Percentiles rank a stretch among this genome's conserved stretches.
phyloP scores from a whole-genome alignment of 192 early-diverging fungal species.

The Tieghemiomyces parasiticus region DNA sequence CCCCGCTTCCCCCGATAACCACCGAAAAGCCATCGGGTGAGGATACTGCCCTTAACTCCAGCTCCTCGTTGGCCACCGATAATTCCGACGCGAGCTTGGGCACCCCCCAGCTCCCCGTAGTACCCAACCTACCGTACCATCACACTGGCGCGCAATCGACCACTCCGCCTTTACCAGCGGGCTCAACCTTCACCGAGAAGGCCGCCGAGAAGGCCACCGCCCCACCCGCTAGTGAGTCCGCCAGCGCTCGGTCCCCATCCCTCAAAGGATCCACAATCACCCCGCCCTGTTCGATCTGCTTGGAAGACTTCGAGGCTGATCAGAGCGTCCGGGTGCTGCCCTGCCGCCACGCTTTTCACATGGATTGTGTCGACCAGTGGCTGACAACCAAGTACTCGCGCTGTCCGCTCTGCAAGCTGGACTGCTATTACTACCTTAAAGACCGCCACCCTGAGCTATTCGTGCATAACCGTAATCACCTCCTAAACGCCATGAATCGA shows the following conservation, averaged over 20 bases:
- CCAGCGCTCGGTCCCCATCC: not conserved
- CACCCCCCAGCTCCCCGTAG: not conserved
- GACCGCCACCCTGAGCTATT: not conserved
- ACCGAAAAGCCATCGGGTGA: not conserved
- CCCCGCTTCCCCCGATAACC: no score
- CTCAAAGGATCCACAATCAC: not conserved
- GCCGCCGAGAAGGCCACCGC: no score
- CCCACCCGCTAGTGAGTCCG: not conserved
- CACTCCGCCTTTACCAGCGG: no score
- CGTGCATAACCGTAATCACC: not conserved
- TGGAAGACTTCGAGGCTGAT: conserved; percentile 14
- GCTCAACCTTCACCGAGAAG: no score
- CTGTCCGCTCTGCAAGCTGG: conserved; percentile 33
- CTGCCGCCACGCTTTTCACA: conserved; percentile 33
- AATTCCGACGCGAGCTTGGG: not conserved
- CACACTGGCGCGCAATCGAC: no score
- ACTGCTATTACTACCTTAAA: conserved; percentile 9
- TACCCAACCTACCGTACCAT: not conserved
- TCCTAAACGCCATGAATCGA: not conserved
- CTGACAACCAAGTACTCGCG: conserved; percentile 27
- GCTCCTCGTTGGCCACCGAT: not conserved
- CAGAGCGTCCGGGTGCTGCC: conserved; percentile 18
- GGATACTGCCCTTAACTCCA: not conserved
- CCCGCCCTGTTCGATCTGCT: conserved; percentile 18
- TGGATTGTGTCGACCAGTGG: conserved; percentile 37